Evolutionary conservation across 352 stramenopile genomes (phyloP).

Genomic region (Phytophthora niederhauseri): DNA sequence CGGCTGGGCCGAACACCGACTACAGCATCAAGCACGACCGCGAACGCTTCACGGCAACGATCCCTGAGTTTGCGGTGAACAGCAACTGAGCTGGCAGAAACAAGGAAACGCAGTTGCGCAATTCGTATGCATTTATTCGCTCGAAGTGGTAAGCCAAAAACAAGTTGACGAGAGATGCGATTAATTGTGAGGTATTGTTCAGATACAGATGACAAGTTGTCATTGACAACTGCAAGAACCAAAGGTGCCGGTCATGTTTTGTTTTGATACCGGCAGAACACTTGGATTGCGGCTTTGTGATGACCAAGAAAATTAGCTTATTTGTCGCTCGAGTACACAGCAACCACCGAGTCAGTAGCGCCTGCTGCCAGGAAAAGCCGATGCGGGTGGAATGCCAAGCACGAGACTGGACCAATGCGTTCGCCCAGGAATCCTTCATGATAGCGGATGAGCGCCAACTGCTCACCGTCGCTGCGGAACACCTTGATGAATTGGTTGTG

Average conservation of each 20-base stretch:
- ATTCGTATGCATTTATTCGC: constrained; percentile 20
- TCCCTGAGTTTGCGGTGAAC: constrained; percentile 39
- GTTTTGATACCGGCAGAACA: too few species aligned
- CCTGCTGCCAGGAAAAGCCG: constrained; percentile 95
- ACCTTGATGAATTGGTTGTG: constrained; percentile 99
- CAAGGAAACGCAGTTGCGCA: background rate
- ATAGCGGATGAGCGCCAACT: constrained; percentile 91
- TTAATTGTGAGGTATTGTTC: background rate
- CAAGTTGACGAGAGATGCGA: constrained; percentile 8
- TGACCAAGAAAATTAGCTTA: constrained; percentile 28
- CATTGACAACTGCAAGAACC: background rate
- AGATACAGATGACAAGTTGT: background rate
- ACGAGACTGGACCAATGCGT: constrained; percentile 97
- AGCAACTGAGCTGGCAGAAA: constrained; percentile 13
- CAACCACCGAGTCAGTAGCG: constrained; percentile 95
- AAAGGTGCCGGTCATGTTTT: background rate
- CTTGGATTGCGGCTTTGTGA: background rate
- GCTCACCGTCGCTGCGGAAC: constrained; percentile 90
- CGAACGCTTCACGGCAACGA: constrained; percentile 54
- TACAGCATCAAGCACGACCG: constrained; percentile 69
- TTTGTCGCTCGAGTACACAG: constrained; percentile 92
- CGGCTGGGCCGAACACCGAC: constrained; percentile 71
- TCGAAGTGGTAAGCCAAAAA: constrained; percentile 10
- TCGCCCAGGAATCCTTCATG: constrained; percentile 97
- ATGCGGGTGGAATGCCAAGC: constrained; percentile 97